Conservation (phyloP, 2,329 filamentous ascomycete genomes). For the Neonectria punicea region DNA sequence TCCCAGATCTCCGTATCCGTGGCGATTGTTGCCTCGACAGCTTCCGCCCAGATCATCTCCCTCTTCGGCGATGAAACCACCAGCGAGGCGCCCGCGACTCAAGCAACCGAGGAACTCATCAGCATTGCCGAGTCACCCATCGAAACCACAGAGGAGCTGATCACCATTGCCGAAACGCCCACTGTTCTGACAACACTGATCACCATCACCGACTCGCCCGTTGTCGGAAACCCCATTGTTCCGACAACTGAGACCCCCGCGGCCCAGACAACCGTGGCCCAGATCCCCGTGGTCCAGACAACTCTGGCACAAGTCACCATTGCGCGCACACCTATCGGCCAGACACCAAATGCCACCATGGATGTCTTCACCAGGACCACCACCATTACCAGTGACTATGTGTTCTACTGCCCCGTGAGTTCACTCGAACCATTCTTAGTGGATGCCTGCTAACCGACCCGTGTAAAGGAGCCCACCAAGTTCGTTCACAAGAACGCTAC, state of each 20-base stretch:
- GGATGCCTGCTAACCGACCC: not conserved
- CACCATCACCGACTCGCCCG: too few species aligned
- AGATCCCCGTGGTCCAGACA: not conserved
- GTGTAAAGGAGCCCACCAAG: slow-evolving; percentile 43
- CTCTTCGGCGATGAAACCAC: not conserved
- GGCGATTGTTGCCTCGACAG: slow-evolving; percentile 18
- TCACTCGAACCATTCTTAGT: not conserved
- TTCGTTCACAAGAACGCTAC: slow-evolving; percentile 55
- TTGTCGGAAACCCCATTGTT: too few species aligned
- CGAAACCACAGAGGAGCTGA: too few species aligned
- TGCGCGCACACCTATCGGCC: not conserved
- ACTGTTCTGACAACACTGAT: too few species aligned
- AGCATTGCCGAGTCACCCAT: too few species aligned
- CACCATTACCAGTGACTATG: slow-evolving; percentile 51
- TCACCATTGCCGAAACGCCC: too few species aligned
- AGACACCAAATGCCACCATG: not conserved
- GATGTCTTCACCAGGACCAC: slow-evolving; percentile 46
- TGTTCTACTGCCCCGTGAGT: slow-evolving; percentile 58
- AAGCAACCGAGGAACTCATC: too few species aligned
- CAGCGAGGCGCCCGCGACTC: not conserved
- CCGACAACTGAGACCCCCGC: too few species aligned
- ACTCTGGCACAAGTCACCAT: not conserved
- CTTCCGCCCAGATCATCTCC: not conserved
- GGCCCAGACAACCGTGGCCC: too few species aligned
- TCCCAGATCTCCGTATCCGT: not conserved